Conservation (phyloP, 2,329 filamentous ascomycete species). For the Pseudogymnoascus sp. region DNA sequence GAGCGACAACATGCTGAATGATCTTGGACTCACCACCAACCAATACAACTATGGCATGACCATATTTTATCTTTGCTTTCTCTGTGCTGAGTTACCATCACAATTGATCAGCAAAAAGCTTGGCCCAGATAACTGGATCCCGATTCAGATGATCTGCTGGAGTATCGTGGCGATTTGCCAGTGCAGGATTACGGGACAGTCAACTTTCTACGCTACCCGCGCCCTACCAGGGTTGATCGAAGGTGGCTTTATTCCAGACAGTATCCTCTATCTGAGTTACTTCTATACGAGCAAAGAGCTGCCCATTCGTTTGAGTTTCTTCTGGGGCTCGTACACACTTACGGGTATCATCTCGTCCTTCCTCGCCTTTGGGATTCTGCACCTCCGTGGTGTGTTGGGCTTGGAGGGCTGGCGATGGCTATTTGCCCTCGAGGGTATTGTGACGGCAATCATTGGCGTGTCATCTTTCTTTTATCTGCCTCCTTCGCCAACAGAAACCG, state of each 20-base stretch:
- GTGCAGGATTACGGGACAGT: constrained; percentile 34
- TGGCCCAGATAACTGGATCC: constrained; percentile 43
- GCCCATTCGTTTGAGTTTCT: constrained; percentile 55
- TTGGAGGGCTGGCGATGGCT: constrained; percentile 51
- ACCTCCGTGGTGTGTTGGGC: constrained; percentile 42
- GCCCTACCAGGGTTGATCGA: constrained; percentile 26
- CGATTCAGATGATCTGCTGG: constrained; percentile 42
- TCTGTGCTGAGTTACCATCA: constrained; percentile 51
- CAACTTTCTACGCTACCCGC: constrained; percentile 35
- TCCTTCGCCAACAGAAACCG: constrained; percentile 52
- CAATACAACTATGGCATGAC: constrained; percentile 44
- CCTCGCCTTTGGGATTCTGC: constrained; percentile 46
- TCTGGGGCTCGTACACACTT: constrained; percentile 51
- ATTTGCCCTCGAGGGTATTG: constrained; percentile 36
- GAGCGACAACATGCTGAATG: constrained; percentile 50
- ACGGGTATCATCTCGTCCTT: constrained; percentile 46
- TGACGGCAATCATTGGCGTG: constrained; percentile 42
- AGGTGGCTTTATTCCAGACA: constrained; percentile 51
- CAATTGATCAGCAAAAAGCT: constrained; percentile 50
- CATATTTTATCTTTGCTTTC: constrained; percentile 44
- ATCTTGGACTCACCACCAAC: constrained; percentile 35
- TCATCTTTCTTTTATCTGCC: constrained; percentile 48
- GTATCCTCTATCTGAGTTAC: constrained; percentile 57
- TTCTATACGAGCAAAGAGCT: constrained; percentile 61
- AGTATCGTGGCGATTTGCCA: constrained; percentile 40